phyloP scores from a whole-genome alignment of 164 flowering plant genomes.

The Nelumbo lutea region DNA sequence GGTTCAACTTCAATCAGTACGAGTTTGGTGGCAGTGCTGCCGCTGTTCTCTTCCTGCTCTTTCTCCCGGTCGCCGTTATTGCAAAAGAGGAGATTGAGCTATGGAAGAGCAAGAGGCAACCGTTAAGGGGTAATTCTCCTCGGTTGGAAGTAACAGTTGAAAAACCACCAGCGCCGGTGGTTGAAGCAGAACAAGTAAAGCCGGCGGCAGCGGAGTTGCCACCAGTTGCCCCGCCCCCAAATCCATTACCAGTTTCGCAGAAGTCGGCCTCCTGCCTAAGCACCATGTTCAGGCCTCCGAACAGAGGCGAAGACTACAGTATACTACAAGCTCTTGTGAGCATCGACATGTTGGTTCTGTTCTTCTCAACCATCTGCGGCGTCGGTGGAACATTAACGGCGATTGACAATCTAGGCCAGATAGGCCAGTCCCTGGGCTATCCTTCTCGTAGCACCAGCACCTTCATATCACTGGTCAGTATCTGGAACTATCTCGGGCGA shows the following conservation, averaged over 20 bases:
- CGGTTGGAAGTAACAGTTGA: slow-evolving; percentile 7
- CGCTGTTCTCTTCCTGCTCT: slow-evolving; percentile 18
- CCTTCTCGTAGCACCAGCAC: slow-evolving; percentile 33
- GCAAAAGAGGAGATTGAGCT: slow-evolving; percentile 21
- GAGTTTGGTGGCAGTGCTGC: slow-evolving; percentile 18
- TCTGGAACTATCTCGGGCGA: slow-evolving; percentile 60
- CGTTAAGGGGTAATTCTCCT: neutral
- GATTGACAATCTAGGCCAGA: slow-evolving; percentile 66
- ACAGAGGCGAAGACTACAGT: slow-evolving; percentile 59
- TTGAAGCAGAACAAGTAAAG: neutral
- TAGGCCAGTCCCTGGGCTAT: slow-evolving; percentile 48
- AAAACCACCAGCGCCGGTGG: neutral
- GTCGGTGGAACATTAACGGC: slow-evolving; percentile 53
- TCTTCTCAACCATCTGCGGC: slow-evolving; percentile 46
- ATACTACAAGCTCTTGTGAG: slow-evolving; percentile 60
- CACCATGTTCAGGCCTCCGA: slow-evolving; percentile 34
- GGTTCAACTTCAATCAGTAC: slow-evolving; percentile 9
- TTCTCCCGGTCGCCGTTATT: slow-evolving; percentile 23
- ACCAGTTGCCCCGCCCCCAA: neutral
- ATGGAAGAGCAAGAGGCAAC: slow-evolving; percentile 14
- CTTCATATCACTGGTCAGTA: slow-evolving; percentile 55
- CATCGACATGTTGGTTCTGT: slow-evolving; percentile 53
- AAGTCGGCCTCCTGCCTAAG: slow-evolving; percentile 17
- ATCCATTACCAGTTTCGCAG: neutral
- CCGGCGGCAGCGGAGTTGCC: neutral